These are phyloP conservation scores for Podospora australis DNA, from an alignment of 495 filamentous ascomycete species.

Conservation along the genomic window DNA sequence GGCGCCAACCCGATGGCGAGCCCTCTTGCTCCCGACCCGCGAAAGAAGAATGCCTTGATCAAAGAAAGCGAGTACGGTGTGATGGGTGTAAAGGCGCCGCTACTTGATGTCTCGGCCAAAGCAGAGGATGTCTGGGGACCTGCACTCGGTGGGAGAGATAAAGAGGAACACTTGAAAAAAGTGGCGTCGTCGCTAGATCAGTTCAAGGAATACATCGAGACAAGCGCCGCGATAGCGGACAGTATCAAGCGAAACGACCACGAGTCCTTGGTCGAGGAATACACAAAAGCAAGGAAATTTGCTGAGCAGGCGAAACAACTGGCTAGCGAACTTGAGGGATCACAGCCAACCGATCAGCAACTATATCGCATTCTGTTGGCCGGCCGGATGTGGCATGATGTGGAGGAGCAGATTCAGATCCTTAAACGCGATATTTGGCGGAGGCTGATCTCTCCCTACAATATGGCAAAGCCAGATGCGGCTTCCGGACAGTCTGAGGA, in stretches of 20 bases:
- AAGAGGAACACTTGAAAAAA: constrained; percentile 76
- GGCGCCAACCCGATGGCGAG: constrained; percentile 32
- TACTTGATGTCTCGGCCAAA: constrained; percentile 84
- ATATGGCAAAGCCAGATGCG: constrained; percentile 36
- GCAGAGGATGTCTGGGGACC: constrained; percentile 97
- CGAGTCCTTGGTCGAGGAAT: constrained; percentile 79
- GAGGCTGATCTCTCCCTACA: constrained; percentile 56
- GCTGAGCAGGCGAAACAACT: constrained; percentile 64
- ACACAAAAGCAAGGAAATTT: constrained; percentile 66
- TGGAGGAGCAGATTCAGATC: constrained; percentile 70
- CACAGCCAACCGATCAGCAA: constrained; percentile 57
- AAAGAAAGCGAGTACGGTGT: constrained; percentile 96
- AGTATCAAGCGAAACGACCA: constrained; percentile 86
- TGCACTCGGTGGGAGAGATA: constrained; percentile 83
- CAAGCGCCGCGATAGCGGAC: constrained; percentile 68
- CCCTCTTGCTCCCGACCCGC: constrained; percentile 38
- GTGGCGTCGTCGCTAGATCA: constrained; percentile 67
- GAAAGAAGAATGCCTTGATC: constrained; percentile 79
- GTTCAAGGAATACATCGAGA: constrained; percentile 73
- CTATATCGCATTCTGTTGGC: constrained; percentile 79
- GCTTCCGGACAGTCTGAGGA: constrained; percentile 52
- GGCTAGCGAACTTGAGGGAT: constrained; percentile 48
- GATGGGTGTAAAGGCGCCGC: constrained; percentile 75
- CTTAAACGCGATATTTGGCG: constrained; percentile 90
- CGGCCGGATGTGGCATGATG: constrained; percentile 90